Conservation (phyloP, 768 basidiomycete genomes). For the Rossbeevera mucosa region DNA sequence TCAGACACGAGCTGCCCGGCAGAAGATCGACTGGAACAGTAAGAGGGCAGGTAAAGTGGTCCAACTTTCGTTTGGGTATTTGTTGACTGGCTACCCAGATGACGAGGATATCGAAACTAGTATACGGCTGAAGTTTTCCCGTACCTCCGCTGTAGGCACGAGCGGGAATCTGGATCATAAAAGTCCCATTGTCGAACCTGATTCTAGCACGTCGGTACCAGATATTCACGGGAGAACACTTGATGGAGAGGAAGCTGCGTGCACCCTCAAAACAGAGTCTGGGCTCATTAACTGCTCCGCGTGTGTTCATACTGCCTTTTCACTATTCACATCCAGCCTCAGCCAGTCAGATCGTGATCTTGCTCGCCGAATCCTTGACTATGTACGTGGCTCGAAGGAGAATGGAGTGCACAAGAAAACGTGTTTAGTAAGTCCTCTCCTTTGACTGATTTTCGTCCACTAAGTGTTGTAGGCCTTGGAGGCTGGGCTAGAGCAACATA, state of each 20-base stretch:
- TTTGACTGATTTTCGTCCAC: neutral
- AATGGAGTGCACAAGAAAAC: conserved; percentile 27
- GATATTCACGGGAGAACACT: conserved; percentile 42
- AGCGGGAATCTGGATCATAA: conserved; percentile 11
- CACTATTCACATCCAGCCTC: conserved; percentile 19
- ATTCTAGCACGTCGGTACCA: conserved; percentile 11
- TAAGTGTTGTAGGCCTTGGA: conserved; percentile 12
- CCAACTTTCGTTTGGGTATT: neutral
- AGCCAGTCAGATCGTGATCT: conserved; percentile 17
- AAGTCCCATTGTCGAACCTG: conserved; percentile 9
- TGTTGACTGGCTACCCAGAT: conserved; percentile 40
- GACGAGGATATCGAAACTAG: conserved; percentile 80
- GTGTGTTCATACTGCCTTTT: conserved; percentile 26
- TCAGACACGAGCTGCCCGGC: conserved; percentile 51
- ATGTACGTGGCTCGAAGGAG: conserved; percentile 12
- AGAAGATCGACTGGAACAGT: conserved; percentile 75
- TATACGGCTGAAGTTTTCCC: conserved; percentile 44
- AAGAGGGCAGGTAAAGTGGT: conserved; percentile 70
- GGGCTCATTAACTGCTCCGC: conserved; percentile 31
- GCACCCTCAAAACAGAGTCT: conserved; percentile 29
- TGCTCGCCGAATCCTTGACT: conserved; percentile 15
- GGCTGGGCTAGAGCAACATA: conserved; percentile 15
- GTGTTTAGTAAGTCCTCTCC: conserved; percentile 29
- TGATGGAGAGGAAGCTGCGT: conserved; percentile 46
- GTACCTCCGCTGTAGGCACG: conserved; percentile 9